Evolutionary conservation across 2,329 filamentous ascomycete species (phyloP).

Genomic region (Phialophora chinensis): DNA sequence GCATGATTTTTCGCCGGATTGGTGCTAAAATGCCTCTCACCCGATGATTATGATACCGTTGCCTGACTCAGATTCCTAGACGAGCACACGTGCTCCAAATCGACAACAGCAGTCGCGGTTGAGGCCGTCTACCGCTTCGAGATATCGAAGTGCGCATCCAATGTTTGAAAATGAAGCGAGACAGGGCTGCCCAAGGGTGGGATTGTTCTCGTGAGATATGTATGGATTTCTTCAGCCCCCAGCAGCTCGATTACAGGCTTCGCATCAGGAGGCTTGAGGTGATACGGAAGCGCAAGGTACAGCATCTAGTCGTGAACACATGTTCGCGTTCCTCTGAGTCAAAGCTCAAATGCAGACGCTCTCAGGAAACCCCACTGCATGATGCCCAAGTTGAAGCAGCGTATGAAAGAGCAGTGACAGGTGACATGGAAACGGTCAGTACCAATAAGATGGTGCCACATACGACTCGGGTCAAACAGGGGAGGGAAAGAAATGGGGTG

Average conservation of each 20-base stretch:
- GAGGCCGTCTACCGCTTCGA: neutral
- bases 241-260: neutral
- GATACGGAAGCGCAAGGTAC: conserved; percentile 26
- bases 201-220: neutral
- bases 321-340: conserved; percentile 30
- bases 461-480: conserved; percentile 9
- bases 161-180: conserved; percentile 29
- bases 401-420: conserved; percentile 18
- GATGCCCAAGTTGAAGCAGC: conserved; percentile 21
- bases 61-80: conserved; percentile 18
- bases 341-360: neutral
- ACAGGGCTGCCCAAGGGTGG: conserved; percentile 24
- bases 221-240: conserved; percentile 4
- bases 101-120: conserved; percentile 4
- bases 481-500: conserved; percentile 3
- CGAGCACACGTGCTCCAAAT: conserved; percentile 15
- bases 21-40: conserved; percentile 30
- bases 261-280: conserved; percentile 7
- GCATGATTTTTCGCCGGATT: conserved; percentile 26
- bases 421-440: conserved; percentile 11
- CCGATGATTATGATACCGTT: conserved; percentile 19
- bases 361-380: conserved; percentile 7
- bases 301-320: conserved; percentile 29
- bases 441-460: conserved; percentile 34
- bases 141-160: conserved; percentile 13